Conservation (phyloP, 169 alveolate genomes). For the Amoebophrya sp. region DNA sequence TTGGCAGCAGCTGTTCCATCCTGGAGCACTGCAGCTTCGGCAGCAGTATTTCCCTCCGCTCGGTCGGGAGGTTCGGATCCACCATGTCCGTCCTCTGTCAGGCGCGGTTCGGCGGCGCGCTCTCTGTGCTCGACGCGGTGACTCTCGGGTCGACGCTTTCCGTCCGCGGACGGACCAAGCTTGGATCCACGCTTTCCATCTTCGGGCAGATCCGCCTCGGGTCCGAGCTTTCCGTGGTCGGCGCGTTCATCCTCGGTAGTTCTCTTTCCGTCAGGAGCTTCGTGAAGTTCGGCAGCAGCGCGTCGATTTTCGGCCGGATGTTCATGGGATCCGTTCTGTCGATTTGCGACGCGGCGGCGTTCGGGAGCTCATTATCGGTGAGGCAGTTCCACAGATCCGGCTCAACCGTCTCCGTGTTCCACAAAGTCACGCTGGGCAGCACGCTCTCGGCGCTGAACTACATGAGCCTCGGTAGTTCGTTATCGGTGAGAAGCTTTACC, state of each 20-base stretch:
- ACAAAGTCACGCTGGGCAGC: neutral
- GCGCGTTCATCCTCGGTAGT: neutral
- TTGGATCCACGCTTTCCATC: neutral
- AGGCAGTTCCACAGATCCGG: neutral
- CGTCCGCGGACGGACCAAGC: neutral
- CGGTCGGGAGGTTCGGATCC: neutral
- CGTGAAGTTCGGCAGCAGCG: neutral
- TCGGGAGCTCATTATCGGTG: neutral
- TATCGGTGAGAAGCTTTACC: neutral
- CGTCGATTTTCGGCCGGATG: neutral
- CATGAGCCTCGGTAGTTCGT: neutral
- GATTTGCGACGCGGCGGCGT: neutral
- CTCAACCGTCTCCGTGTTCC: neutral
- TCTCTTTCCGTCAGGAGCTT: neutral
- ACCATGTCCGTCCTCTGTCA: neutral
- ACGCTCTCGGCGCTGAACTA: neutral
- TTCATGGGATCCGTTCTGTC: neutral
- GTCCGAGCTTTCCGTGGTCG: neutral
- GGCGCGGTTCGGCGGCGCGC: constrained; percentile 4
- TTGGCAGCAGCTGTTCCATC: neutral
- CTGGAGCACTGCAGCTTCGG: neutral
- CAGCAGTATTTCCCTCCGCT: neutral
- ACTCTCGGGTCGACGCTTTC: neutral
- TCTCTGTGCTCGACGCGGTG: neutral
- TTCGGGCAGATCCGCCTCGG: neutral